phyloP scores from a whole-genome alignment of 2,329 filamentous ascomycete species.

The Diaporthe eres region DNA sequence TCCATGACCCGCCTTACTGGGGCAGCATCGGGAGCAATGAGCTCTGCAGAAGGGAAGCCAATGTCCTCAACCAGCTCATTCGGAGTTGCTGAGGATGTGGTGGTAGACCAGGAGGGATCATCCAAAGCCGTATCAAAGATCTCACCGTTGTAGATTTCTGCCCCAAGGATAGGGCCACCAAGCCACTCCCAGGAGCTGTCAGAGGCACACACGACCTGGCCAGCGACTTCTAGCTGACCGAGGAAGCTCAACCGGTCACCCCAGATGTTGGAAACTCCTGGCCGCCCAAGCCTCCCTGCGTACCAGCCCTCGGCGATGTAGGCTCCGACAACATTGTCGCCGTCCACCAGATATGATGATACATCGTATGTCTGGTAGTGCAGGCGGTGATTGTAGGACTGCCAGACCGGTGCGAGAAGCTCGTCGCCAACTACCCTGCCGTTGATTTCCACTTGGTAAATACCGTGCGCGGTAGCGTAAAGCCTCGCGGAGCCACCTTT shows the following conservation, averaged over 20 bases:
- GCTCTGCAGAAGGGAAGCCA: slow-evolving; percentile 15
- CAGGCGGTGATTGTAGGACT: slow-evolving; percentile 58
- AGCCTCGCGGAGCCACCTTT: slow-evolving; percentile 28
- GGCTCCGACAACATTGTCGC: slow-evolving; percentile 58
- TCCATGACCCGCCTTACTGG: slow-evolving; percentile 50
- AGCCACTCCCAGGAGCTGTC: slow-evolving; percentile 2
- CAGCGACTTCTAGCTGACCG: slow-evolving; percentile 48
- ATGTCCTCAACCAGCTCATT: not conserved
- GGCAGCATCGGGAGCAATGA: slow-evolving; percentile 50
- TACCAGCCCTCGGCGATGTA: slow-evolving; percentile 68
- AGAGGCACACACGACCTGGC: not conserved
- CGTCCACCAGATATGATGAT: slow-evolving; percentile 49
- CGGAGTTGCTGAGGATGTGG: not conserved
- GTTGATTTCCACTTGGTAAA: slow-evolving; percentile 56
- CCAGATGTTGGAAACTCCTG: slow-evolving; percentile 48
- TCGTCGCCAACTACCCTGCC: slow-evolving; percentile 49
- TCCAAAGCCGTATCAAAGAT: not conserved
- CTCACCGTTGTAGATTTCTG: not conserved
- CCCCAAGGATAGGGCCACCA: not conserved
- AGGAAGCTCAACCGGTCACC: slow-evolving; percentile 50
- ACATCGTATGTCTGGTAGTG: slow-evolving; percentile 61
- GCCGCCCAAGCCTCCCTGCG: slow-evolving; percentile 54
- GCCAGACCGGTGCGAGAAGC: slow-evolving; percentile 60
- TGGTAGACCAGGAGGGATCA: not conserved
- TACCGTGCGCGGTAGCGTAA: slow-evolving; percentile 52